Percentiles rank a stretch among this genome's conserved stretches.
Evolutionary conservation across 1,284 basidiomycete species (phyloP).

Genomic region (Sparassis latifolia): DNA sequence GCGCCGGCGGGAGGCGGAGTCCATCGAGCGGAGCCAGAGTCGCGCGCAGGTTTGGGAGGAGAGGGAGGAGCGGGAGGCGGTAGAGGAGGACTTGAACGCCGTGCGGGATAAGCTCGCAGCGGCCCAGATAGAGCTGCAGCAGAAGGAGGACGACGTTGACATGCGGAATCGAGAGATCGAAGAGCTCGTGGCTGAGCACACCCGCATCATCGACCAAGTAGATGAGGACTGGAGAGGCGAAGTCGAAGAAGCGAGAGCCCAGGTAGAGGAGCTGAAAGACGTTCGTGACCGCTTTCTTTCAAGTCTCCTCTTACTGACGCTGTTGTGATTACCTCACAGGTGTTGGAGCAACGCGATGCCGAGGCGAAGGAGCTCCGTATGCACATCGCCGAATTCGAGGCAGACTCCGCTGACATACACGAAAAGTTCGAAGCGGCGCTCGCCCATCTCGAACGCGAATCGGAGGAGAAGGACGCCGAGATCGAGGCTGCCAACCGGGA

Average conservation of each 20-base stretch:
- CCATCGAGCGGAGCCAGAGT: constrained; percentile 61
- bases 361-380: constrained; percentile 70
- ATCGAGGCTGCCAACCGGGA: constrained; percentile 62
- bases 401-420: constrained; percentile 63
- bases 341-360: constrained; percentile 66
- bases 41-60: constrained; percentile 64
- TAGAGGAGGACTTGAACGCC: constrained; percentile 68
- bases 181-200: constrained; percentile 60
- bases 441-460: constrained; percentile 65
- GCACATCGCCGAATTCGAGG: constrained; percentile 66
- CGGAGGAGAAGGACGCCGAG: constrained; percentile 67
- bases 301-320: constrained; percentile 1
- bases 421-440: constrained; percentile 67
- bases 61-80: constrained; percentile 61
- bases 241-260: constrained; percentile 61
- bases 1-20: constrained; percentile 52
- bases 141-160: constrained; percentile 79
- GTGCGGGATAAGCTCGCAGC: constrained; percentile 73
- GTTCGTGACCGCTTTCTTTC: constrained; percentile 32
- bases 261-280: constrained; percentile 72
- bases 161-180: constrained; percentile 68
- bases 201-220: constrained; percentile 58
- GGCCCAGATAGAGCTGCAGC: constrained; percentile 72
- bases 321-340: constrained; percentile 31
- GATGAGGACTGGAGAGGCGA: constrained; percentile 77